Percentiles rank a stretch among this genome's conserved stretches.
These are phyloP conservation scores for Climacium dendroides DNA, from an alignment of 225 moss, liverwort and hornwort species.

Conservation along the genomic window DNA sequence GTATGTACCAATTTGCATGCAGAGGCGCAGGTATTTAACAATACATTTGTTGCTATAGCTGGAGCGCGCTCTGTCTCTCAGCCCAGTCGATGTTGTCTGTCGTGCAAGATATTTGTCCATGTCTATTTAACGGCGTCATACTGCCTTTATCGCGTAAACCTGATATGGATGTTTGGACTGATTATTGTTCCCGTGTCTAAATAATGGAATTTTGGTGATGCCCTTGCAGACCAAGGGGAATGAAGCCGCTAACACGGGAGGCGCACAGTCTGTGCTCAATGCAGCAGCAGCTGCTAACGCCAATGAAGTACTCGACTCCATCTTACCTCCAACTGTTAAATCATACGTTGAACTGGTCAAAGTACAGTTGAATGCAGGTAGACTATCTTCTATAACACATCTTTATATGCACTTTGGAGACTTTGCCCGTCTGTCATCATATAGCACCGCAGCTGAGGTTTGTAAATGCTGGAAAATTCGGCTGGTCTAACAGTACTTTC, in stretches of 20 bases:
- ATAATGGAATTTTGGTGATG: neutral
- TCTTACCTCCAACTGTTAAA: conserved; percentile 77
- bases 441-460: neutral
- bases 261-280: conserved; percentile 70
- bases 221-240: conserved; percentile 54
- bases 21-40: conserved; percentile 51
- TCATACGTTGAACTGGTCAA: conserved; percentile 70
- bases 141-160: neutral
- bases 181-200: neutral
- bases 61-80: neutral
- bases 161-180: neutral
- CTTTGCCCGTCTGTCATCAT: neutral
- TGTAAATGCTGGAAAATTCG: neutral
- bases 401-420: neutral
- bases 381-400: neutral
- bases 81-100: neutral
- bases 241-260: conserved; percentile 66
- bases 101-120: neutral
- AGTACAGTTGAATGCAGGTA: conserved; percentile 73
- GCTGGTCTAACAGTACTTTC: neutral
- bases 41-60: neutral
- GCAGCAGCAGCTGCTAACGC: conserved; percentile 58
- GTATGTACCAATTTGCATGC: conserved; percentile 50
- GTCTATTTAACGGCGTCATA: neutral
- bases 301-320: conserved; percentile 68